Evolutionary conservation across 805 yeast genomes (phyloP).

Genomic region (Ogataea populi-albae): DNA sequence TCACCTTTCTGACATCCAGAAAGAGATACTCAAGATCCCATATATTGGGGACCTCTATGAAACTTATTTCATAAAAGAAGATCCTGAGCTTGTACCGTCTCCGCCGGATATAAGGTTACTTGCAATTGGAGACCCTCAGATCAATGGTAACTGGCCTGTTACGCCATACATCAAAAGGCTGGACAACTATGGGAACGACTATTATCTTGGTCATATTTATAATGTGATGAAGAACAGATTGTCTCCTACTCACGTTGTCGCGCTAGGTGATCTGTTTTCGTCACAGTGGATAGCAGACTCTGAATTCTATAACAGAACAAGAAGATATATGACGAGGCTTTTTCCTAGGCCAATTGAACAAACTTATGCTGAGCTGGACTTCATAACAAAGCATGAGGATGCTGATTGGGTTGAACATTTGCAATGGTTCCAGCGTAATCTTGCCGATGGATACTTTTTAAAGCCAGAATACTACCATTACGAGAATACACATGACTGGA

Average conservation of each 20-base stretch:
- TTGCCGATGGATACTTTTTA: conserved; percentile 32
- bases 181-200: conserved; percentile 89
- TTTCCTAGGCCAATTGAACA: conserved; percentile 58
- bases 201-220: conserved; percentile 82
- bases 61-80: conserved; percentile 30
- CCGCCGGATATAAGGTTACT: conserved; percentile 52
- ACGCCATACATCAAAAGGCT: conserved; percentile 71
- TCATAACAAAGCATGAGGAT: conserved; percentile 47
- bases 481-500: conserved; percentile 68
- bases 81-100: conserved; percentile 5
- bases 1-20: conserved; percentile 14
- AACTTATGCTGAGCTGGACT: conserved; percentile 46
- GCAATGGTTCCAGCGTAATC: conserved; percentile 30
- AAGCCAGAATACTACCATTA: conserved; percentile 42
- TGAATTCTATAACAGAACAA: conserved; percentile 79
- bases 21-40: conserved; percentile 25
- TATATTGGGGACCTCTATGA: conserved; percentile 34
- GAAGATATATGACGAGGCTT: conserved; percentile 66
- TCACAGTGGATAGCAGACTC: conserved; percentile 92
- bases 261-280: conserved; percentile 89
- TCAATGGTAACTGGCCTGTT: conserved; percentile 78
- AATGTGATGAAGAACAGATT: conserved; percentile 58
- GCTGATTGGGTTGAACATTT: conserved; percentile 53
- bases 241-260: conserved; percentile 77
- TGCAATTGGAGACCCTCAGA: conserved; percentile 96